Evolutionary conservation across 805 yeast species (phyloP), one percentile per base, ranked within the genome.

Genomic region (Candida lessepsii): DNA sequence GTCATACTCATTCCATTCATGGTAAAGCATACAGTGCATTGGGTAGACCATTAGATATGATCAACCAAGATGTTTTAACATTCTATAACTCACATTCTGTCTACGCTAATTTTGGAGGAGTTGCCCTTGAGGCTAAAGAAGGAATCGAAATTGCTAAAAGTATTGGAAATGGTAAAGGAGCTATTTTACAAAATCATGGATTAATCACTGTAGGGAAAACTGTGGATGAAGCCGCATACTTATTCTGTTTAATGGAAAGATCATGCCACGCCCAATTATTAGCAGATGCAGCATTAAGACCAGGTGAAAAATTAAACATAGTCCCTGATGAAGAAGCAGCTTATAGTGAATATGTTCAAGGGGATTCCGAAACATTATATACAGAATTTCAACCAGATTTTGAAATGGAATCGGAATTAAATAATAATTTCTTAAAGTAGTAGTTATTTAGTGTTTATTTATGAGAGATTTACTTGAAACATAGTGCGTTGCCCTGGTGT

Each of bases 1-100:
- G 71, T 45, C 71, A 67, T 48, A 53, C 70, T 1, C 72, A 67
- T 45, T 63, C 70, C 2, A 48, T 57, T 13, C 55, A 63, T 48
- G 72, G 72, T 10, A 65, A 65, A 48, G 65, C 71, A 4, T 67
- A 50, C 46, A 53, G 63, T n/a, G 57, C 66, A 1, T 57, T 64
- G 30, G 71, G 68, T 8, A 55, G 57, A 42, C 57, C 57, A 25
- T 65, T 86, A 48, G 89, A 84, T 45, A 86, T 86, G 93, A 54
- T 86, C 45, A 83, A 80, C 62, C 95, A 86, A 65, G 95, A 86
- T 52, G 83, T 70, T 3, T 83, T 89, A 56, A 63, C 70, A 9
- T 76, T 86, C 50, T 81, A 81, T 67, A 75, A 80, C 20, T 63
- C 66, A 36, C 91, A 84, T 47, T 60, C 80, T 1, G 89, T 85